Evolutionary conservation across 129 eudicot species (phyloP).

Genomic region (Chrysanthemum makinoi): DNA sequence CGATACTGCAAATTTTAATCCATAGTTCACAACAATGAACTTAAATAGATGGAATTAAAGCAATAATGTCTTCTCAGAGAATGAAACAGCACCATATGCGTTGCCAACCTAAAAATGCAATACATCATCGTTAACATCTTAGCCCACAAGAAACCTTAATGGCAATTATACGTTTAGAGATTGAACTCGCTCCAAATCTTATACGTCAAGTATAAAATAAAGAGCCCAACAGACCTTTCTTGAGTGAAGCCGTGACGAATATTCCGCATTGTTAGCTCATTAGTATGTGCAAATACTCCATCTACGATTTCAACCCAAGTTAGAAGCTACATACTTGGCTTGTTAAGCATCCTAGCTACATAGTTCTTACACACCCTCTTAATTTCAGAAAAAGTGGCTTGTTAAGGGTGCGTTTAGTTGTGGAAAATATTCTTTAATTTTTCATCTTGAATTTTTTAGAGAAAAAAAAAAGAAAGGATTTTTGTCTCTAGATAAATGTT

Average conservation of each 20-base stretch:
- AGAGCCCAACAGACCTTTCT: constrained; percentile 79
- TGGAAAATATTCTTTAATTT: not conserved
- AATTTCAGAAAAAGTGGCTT: no score
- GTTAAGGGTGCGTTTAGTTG: no score
- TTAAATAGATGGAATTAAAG: constrained; percentile 38
- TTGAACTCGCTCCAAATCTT: constrained; percentile 43
- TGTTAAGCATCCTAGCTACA: constrained; percentile 30
- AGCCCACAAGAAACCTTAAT: constrained; percentile 42
- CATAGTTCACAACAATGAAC: constrained; percentile 39
- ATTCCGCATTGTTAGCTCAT: constrained; percentile 86
- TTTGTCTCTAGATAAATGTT: no score
- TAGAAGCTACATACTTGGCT: constrained; percentile 45
- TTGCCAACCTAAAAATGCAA: constrained; percentile 88
- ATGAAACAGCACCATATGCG: constrained; percentile 79
- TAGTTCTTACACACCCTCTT: constrained; percentile 42
- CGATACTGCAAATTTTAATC: constrained; percentile 26
- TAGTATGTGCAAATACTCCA: constrained; percentile 87
- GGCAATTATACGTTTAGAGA: constrained; percentile 41
- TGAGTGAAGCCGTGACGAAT: constrained; percentile 61
- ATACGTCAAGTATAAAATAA: constrained; percentile 36
- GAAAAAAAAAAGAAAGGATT: no score
- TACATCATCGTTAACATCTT: constrained; percentile 68
- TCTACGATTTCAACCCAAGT: constrained; percentile 88
- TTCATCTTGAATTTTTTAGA: not conserved
- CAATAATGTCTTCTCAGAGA: constrained; percentile 72